These are phyloP conservation scores for Syncephalastrum contaminatum DNA, from an alignment of 371 early-diverging fungal species.

Conservation along the genomic window DNA sequence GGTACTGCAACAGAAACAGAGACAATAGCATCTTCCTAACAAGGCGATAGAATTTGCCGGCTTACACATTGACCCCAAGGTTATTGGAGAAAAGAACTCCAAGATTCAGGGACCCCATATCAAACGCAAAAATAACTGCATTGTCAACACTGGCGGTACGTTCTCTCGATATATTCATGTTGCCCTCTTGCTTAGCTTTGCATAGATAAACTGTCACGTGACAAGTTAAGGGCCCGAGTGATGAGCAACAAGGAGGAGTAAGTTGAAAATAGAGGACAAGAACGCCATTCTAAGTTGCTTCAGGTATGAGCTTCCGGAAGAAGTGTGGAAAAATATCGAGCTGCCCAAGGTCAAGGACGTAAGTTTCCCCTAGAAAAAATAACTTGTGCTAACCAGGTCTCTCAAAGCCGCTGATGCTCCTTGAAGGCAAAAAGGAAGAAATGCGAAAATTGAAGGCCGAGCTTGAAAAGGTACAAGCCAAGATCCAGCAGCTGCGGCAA, in stretches of 20 bases:
- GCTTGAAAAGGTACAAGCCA: conserved; percentile 41
- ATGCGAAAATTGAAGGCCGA: conserved; percentile 45
- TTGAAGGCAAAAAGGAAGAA: conserved; percentile 59
- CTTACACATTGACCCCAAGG: conserved; percentile 86
- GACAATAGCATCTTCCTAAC: background rate
- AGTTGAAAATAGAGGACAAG: conserved; percentile 1
- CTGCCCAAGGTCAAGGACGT: conserved; percentile 67
- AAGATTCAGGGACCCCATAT: conserved; percentile 78
- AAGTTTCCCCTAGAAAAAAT: conserved; percentile 26
- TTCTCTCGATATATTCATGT: background rate
- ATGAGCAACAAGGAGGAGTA: conserved; percentile 73
- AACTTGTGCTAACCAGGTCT: background rate
- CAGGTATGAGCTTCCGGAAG: conserved; percentile 69
- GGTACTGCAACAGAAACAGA: conserved; percentile 37
- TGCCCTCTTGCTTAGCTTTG: background rate
- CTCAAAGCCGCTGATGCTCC: conserved; percentile 30
- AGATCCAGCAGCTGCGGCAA: conserved; percentile 24
- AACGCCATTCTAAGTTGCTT: background rate
- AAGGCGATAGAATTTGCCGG: conserved; percentile 75
- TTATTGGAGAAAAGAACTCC: conserved; percentile 80
- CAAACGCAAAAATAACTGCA: conserved; percentile 88
- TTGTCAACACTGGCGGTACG: conserved; percentile 81
- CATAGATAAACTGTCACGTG: conserved; percentile 66
- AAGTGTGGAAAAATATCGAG: conserved; percentile 66
- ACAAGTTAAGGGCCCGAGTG: conserved; percentile 68